Conservation (phyloP, 2,329 filamentous ascomycete genomes). For the Zymoseptoria pseudotritici region DNA sequence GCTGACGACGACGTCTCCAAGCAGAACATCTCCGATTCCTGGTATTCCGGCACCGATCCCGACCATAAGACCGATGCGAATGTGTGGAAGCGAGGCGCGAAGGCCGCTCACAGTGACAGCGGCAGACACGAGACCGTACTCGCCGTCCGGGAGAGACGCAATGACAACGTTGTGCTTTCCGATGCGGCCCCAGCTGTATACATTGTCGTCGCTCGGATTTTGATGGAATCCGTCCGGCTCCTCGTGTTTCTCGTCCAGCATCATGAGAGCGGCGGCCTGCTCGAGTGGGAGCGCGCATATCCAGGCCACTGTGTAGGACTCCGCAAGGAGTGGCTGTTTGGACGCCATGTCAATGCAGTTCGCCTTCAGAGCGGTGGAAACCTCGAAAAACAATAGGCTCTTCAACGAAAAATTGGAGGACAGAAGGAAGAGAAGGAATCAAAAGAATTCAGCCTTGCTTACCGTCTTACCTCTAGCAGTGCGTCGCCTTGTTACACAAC, state of each 20-base stretch:
- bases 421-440: no score
- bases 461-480: no score
- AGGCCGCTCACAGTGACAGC: slow-evolving; percentile 8
- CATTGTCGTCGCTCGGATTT: slow-evolving; percentile 6
- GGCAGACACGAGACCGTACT: slow-evolving; percentile 11
- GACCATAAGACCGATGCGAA: slow-evolving; percentile 6
- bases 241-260: slow-evolving; percentile 7
- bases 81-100: slow-evolving; percentile 6
- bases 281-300: slow-evolving; percentile 7
- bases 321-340: no score
- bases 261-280: slow-evolving; percentile 1
- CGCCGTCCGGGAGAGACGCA: slow-evolving; percentile 15
- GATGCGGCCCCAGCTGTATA: slow-evolving; percentile 13
- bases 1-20: slow-evolving; percentile 25
- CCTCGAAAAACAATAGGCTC: no score
- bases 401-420: no score
- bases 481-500: no score
- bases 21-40: slow-evolving; percentile 16
- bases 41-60: slow-evolving; percentile 6
- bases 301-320: slow-evolving; percentile 5
- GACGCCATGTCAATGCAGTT: no score
- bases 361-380: no score
- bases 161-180: slow-evolving; percentile 22
- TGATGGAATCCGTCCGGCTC: not conserved
- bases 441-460: no score